Evolutionary conservation across 306 rosid genomes (phyloP), one percentile per base, ranked within the genome.

Genomic region (Phaseolus lunatus): DNA sequence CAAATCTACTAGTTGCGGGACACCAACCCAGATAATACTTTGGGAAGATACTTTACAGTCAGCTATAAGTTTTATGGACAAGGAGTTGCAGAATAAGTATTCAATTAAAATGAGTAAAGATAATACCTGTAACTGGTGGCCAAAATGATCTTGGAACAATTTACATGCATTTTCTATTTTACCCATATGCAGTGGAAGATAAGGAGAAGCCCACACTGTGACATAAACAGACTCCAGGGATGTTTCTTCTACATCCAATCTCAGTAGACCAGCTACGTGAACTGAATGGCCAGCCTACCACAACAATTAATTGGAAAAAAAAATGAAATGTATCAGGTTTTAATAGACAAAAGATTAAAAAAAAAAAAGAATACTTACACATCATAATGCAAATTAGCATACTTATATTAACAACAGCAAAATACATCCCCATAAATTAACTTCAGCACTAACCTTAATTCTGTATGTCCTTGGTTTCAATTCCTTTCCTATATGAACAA

Each of bases 121-220:
- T n/a, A 77, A 61, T 90, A 92, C 98, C 97, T 92, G 98, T 70
- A 94, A 85, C 59, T 90, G 98, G 80, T 48, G 83, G 16, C 98
- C 97, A 83, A 95, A 92, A 87, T 95, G 96, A 27, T 90, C 88
- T 71, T 92, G 86, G 13, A 76, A 72, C 83, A 95, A 88, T 82
- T 84, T 83, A 65, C 39, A 1, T 53, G 96, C 89, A 81, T 89
- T 92, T 83, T 92, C 97, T 4, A 85, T 75, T 86, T 92, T 95
- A 19, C 98, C 97, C 98, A 95, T 87, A 83, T 95, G 98, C 58
- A 95, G 80, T 31, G 93, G 96, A 78, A 92, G 96, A 81, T 88
- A 87, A 77, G 90, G 86, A 75, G 98, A 95, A 22, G 98, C 97
- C 98, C 97, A 95, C 27, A 89, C 96, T 0, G 95, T 89, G 69